Conservation (phyloP, 208 protist species). For the Wallacemonas sp. region DNA sequence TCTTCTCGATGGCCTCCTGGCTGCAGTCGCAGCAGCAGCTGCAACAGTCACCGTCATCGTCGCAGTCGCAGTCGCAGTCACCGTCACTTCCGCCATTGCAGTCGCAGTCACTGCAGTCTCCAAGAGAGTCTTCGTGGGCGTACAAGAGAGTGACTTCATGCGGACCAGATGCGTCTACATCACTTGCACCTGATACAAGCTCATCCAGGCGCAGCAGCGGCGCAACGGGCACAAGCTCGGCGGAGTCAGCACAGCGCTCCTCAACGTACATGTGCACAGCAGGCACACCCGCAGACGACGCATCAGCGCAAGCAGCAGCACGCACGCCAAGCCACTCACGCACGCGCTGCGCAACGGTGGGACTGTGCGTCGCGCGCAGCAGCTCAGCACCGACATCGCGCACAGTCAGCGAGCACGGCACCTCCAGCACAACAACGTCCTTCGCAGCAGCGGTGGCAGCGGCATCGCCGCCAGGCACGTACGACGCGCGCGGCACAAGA, state of each 20-base stretch:
- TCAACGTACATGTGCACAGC: conserved; percentile 8
- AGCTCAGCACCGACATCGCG: neutral
- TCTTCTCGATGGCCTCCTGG: too few relatives aligned
- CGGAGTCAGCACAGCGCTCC: neutral
- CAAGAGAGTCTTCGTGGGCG: too few relatives aligned
- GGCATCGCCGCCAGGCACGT: neutral
- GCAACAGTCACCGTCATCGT: too few relatives aligned
- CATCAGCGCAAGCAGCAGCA: neutral
- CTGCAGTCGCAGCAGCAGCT: too few relatives aligned
- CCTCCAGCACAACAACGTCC: neutral
- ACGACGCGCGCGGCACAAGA: neutral
- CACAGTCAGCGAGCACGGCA: conserved; percentile 6
- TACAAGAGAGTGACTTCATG: too few relatives aligned
- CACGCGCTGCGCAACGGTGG: neutral
- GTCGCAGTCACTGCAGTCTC: too few relatives aligned
- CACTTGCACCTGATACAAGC: too few relatives aligned
- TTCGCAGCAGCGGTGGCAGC: neutral
- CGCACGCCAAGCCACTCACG: neutral
- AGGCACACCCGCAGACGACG: neutral
- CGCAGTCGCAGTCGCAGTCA: too few relatives aligned
- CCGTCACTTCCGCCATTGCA: too few relatives aligned
- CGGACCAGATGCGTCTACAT: too few relatives aligned
- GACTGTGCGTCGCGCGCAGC: neutral
- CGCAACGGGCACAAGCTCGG: neutral
- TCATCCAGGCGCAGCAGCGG: neutral